A percentile compares a stretch with the other conserved stretches of the same genome.
Conservation (phyloP, 2,329 filamentous ascomycete genomes). For the Parastagonospora avenae region DNA sequence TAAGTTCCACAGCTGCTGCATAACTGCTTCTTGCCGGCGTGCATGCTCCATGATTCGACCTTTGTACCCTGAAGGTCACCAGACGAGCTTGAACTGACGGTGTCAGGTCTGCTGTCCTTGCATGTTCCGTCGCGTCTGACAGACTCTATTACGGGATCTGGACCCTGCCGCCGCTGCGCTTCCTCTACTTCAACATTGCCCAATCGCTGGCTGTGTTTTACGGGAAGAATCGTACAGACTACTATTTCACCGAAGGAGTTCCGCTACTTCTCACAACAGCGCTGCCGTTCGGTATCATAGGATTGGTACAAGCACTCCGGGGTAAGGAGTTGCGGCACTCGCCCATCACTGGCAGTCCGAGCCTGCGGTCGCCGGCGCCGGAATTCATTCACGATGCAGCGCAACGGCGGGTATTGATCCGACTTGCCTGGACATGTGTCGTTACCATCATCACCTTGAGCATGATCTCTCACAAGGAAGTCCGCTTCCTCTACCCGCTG, state of each 20-base stretch:
- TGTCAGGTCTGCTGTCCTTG: conserved; percentile 62
- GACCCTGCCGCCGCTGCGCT: conserved; percentile 87
- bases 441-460: conserved; percentile 71
- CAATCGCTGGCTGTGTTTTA: conserved; percentile 92
- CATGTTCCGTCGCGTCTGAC: conserved; percentile 70
- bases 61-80: conserved; percentile 10
- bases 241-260: conserved; percentile 88
- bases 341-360: conserved; percentile 22
- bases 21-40: conserved; percentile 6
- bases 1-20: conserved; percentile 37
- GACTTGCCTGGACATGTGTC: conserved; percentile 53
- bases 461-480: conserved; percentile 90
- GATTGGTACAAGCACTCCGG: conserved; percentile 58
- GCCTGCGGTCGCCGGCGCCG: not conserved
- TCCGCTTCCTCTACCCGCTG: conserved; percentile 93
- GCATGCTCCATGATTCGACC: conserved; percentile 10
- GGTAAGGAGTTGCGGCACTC: conserved; percentile 3
- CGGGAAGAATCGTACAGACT: conserved; percentile 86
- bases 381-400: conserved; percentile 8
- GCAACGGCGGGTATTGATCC: conserved; percentile 21
- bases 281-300: conserved; percentile 74
- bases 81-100: conserved; percentile 25
- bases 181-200: conserved; percentile 87
- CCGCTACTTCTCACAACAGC: conserved; percentile 84
- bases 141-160: conserved; percentile 80